Percentiles rank a stretch among this genome's conserved stretches.
Conservation (phyloP, 2,329 filamentous ascomycete species). For the Aureobasidium sp. region DNA sequence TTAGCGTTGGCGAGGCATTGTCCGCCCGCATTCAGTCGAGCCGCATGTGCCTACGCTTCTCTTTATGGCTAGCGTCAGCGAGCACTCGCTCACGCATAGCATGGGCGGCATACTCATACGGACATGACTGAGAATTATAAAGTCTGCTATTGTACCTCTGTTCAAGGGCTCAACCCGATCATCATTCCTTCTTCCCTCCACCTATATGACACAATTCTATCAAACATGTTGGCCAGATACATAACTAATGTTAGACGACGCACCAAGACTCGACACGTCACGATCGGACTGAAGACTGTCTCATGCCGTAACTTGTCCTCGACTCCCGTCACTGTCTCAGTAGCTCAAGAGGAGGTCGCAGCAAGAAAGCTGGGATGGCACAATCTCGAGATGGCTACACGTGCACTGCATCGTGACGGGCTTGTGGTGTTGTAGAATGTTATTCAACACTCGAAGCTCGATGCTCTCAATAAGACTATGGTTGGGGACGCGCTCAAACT, state of each 20-base stretch:
- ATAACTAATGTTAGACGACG: not conserved
- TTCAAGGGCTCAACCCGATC: too few species aligned
- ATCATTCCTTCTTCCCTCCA: too few species aligned
- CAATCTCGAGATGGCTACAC: slow-evolving; percentile 63
- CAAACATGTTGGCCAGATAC: not conserved
- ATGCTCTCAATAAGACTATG: slow-evolving; percentile 66
- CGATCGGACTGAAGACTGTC: fast-evolving
- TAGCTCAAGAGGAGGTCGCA: not conserved
- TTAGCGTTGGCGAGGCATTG: not conserved
- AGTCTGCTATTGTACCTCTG: not conserved
- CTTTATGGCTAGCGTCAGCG: not conserved
- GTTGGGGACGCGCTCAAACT: slow-evolving; percentile 61
- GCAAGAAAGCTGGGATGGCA: slow-evolving; percentile 41
- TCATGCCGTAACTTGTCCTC: not conserved
- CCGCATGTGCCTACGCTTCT: not conserved
- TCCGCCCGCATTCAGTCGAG: too few species aligned
- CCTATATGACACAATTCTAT: too few species aligned
- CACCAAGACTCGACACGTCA: not conserved
- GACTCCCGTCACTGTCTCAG: not conserved
- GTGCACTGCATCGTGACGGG: slow-evolving; percentile 59
- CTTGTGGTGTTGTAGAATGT: slow-evolving; percentile 63
- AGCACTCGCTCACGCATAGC: not conserved
- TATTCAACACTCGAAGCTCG: slow-evolving; percentile 57
- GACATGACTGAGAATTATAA: not conserved
- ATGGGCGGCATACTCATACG: not conserved